Conservation (phyloP, 331 rosid species). For the Rhamnella rubrinervis region DNA sequence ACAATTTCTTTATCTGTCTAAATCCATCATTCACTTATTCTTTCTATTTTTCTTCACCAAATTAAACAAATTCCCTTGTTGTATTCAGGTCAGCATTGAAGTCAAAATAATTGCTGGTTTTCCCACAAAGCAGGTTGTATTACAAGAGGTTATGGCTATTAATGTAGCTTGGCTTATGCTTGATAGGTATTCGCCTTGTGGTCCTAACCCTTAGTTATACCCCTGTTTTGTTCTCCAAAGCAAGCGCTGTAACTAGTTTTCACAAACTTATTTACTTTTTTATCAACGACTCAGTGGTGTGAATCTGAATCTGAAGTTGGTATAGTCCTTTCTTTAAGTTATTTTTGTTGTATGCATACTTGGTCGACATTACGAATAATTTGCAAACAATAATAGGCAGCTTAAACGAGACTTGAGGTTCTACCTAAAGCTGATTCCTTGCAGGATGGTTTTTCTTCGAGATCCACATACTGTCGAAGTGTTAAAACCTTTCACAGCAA, state of each 20-base stretch:
- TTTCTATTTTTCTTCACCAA: too few species aligned
- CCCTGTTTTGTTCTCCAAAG: too few species aligned
- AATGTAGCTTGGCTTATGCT: constrained; percentile 72
- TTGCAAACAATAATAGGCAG: constrained; percentile 40
- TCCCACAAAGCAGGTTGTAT: constrained; percentile 68
- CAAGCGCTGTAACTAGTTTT: too few species aligned
- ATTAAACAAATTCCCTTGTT: not conserved
- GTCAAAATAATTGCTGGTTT: constrained; percentile 73
- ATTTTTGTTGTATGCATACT: too few species aligned
- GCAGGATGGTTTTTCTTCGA: constrained; percentile 41
- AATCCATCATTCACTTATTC: too few species aligned
- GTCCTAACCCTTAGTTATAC: not conserved
- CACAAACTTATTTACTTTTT: too few species aligned
- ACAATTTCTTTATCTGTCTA: too few species aligned
- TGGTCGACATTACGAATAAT: not conserved
- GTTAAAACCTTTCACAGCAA: constrained; percentile 18
- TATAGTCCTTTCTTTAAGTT: too few species aligned
- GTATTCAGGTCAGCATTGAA: constrained; percentile 60
- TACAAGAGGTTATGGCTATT: constrained; percentile 53
- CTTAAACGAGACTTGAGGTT: constrained; percentile 52
- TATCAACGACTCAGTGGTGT: too few species aligned
- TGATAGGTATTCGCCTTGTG: constrained; percentile 61
- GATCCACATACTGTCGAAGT: constrained; percentile 22
- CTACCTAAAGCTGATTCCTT: constrained; percentile 55
- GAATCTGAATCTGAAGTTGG: too few species aligned